phyloP scores from a whole-genome alignment of 1,284 basidiomycete species.

The Agaricales sp. region DNA sequence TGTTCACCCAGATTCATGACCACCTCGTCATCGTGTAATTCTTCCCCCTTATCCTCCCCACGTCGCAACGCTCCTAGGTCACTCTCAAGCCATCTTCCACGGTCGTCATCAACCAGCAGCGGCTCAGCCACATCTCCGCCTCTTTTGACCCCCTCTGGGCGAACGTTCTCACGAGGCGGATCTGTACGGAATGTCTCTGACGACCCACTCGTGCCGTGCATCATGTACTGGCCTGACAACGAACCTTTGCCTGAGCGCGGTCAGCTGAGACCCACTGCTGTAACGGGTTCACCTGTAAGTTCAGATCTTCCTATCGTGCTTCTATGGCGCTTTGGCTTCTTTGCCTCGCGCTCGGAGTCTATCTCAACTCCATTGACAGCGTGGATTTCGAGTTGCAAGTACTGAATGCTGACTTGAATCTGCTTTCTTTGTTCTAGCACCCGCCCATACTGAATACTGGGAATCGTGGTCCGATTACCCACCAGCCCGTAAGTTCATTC shows the following conservation, averaged over 20 bases:
- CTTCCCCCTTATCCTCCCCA: conserved; percentile 10
- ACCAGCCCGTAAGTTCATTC: conserved; percentile 21
- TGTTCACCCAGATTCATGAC: conserved; percentile 31
- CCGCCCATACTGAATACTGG: conserved; percentile 85
- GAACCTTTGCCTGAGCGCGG: conserved; percentile 67
- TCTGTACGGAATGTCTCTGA: conserved; percentile 66
- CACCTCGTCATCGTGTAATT: conserved; percentile 14
- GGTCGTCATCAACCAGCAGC: conserved; percentile 8
- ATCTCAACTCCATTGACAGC: conserved; percentile 4
- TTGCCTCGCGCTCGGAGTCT: conserved; percentile 5
- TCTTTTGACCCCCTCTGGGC: conserved; percentile 68
- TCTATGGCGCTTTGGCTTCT: conserved; percentile 1
- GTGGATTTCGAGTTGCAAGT: too few species aligned
- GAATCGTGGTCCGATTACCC: conserved; percentile 73
- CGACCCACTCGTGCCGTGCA: conserved; percentile 59
- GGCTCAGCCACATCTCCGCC: conserved; percentile 36
- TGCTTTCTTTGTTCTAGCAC: conserved; percentile 39
- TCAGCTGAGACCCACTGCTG: conserved; percentile 55
- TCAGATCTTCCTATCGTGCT: conserved; percentile 9
- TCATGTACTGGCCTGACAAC: conserved; percentile 84
- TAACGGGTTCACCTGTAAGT: conserved; percentile 45
- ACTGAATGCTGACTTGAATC: too few species aligned
- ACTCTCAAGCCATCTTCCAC: background rate
- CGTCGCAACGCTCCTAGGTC: background rate
- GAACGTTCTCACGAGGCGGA: conserved; percentile 61